Conservation (phyloP, 768 basidiomycete genomes). For the Trametes cinnabarina region DNA sequence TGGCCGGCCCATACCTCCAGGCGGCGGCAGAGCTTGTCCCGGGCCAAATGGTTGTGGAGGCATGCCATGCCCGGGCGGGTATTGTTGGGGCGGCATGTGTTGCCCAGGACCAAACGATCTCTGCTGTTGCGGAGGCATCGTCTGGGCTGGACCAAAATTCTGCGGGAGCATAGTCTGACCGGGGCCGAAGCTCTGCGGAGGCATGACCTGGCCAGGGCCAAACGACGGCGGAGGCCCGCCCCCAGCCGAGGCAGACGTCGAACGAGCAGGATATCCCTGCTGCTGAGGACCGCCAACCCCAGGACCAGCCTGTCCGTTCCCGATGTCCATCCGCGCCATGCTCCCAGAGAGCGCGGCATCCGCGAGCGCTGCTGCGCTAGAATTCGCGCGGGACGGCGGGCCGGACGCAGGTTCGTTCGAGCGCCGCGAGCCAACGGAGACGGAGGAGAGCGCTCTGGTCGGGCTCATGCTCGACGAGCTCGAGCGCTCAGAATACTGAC, state of each 20-base stretch:
- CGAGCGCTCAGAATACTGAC: slow-evolving; percentile 8
- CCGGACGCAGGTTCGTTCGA: slow-evolving; percentile 9
- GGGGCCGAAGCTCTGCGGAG: slow-evolving; percentile 19
- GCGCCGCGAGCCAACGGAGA: slow-evolving; percentile 7
- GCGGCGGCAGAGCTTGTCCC: slow-evolving; percentile 8
- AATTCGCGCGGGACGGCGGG: slow-evolving; percentile 13
- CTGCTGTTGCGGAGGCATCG: slow-evolving; percentile 1
- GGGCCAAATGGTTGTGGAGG: slow-evolving; percentile 16
- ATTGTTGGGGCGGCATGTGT: slow-evolving; percentile 10
- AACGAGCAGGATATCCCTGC: slow-evolving; percentile 22
- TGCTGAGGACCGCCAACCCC: not conserved
- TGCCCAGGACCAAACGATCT: slow-evolving; percentile 18
- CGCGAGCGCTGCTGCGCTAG: slow-evolving; percentile 17
- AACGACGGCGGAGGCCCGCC: slow-evolving; percentile 27
- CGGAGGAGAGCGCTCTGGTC: slow-evolving; percentile 16
- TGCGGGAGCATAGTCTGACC: slow-evolving; percentile 21
- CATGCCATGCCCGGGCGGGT: slow-evolving; percentile 19
- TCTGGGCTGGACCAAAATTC: not conserved
- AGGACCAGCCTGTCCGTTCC: not conserved
- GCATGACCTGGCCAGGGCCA: slow-evolving; percentile 29
- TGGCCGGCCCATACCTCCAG: not conserved
- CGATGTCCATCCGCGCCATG: slow-evolving; percentile 15
- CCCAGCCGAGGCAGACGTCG: slow-evolving; percentile 20
- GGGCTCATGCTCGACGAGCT: slow-evolving; percentile 26
- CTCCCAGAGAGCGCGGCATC: slow-evolving; percentile 13